These are phyloP conservation scores for Cryptosporidium baileyi DNA, from an alignment of 169 alveolate genomes.

Conservation along the genomic window DNA sequence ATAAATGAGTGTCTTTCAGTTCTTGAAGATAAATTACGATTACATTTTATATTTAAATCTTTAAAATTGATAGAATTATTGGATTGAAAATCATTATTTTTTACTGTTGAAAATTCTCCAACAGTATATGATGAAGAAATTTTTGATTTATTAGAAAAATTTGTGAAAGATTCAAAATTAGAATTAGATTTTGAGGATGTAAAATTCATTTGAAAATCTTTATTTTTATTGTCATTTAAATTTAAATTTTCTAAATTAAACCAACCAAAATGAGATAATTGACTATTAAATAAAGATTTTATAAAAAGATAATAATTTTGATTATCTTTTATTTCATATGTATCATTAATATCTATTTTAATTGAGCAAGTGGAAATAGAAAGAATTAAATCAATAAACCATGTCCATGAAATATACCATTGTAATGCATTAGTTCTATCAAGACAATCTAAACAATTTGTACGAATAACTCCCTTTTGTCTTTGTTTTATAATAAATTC, in stretches of 20 bases:
- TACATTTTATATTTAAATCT: background rate
- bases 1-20: background rate
- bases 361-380: conserved; percentile 24
- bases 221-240: background rate
- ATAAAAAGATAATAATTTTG: conserved; percentile 28
- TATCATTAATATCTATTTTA: background rate
- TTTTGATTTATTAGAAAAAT: background rate
- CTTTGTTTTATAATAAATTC: conserved; percentile 21
- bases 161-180: background rate
- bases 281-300: conserved; percentile 46
- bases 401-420: conserved; percentile 87
- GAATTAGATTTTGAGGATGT: background rate
- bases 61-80: background rate
- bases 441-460: conserved; percentile 96
- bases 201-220: background rate
- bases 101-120: background rate
- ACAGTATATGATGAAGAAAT: background rate
- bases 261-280: conserved; percentile 64
- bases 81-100: background rate
- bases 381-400: conserved; percentile 52
- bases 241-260: background rate
- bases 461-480: conserved; percentile 94
- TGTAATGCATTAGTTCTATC: conserved; percentile 97
- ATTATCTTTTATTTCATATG: background rate
- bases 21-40: background rate